A percentile compares a stretch with the other conserved stretches of the same genome.
Conservation (phyloP, 306 rosid species). For the Styphnolobium japonicum region DNA sequence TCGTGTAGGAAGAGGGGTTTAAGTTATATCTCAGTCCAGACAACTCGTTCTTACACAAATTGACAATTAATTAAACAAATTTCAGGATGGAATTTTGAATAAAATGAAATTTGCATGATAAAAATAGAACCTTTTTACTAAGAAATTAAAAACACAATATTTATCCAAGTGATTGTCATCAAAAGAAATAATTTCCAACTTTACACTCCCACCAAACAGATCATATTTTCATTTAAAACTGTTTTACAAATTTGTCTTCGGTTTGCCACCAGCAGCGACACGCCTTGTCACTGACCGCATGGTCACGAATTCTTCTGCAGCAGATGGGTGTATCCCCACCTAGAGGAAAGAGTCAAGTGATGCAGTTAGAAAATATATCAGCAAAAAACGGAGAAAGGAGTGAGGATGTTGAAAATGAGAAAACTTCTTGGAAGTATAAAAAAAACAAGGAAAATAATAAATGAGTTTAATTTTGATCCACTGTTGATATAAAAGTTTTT, state of each 20-base stretch:
- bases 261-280: conserved; percentile 50
- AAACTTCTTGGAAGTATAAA: background rate
- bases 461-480: too few relatives aligned
- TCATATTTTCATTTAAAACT: background rate
- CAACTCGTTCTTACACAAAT: background rate
- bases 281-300: conserved; percentile 79
- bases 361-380: background rate
- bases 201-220: background rate
- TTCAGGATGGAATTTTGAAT: background rate
- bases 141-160: background rate
- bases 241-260: conserved; percentile 54
- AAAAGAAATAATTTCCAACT: background rate
- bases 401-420: background rate
- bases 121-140: background rate
- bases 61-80: too few relatives aligned
- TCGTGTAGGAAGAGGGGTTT: too few relatives aligned
- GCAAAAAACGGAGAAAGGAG: background rate
- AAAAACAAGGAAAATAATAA: background rate
- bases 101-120: background rate
- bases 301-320: conserved; percentile 97
- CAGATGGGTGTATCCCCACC: conserved; percentile 94
- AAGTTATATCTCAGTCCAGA: too few relatives aligned
- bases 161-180: background rate
- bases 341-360: conserved; percentile 22
- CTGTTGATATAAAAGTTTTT: too few relatives aligned